Evolutionary conservation across 345 rosid species (phyloP).

Genomic region (Sisymbrium irio): DNA sequence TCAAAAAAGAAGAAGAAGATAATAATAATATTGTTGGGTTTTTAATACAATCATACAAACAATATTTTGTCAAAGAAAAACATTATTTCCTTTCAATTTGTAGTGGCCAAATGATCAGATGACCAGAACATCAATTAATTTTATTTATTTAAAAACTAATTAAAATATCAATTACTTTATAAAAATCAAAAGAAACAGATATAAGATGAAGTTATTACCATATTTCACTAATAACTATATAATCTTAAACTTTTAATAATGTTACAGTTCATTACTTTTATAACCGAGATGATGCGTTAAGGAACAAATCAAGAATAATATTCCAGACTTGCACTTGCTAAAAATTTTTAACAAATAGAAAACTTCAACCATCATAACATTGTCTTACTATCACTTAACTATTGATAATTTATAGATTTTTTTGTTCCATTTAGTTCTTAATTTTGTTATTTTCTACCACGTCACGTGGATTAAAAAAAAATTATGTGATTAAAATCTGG

Average conservation of each 20-base stretch:
- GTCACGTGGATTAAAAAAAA: neutral
- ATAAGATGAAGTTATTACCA: too few species aligned
- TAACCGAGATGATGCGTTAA: neutral
- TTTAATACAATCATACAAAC: neutral
- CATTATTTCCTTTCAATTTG: too few species aligned
- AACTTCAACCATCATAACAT: neutral
- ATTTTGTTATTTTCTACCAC: neutral
- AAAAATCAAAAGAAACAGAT: too few species aligned
- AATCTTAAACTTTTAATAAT: too few species aligned
- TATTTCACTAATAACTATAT: too few species aligned
- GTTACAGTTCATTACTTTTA: neutral
- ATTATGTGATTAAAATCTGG: conserved; percentile 3
- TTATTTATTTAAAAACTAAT: too few species aligned
- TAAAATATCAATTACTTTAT: too few species aligned
- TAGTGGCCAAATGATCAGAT: too few species aligned
- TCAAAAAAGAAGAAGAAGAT: too few species aligned
- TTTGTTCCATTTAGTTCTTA: neutral
- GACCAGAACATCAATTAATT: too few species aligned
- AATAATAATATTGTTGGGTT: neutral
- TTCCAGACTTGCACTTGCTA: neutral
- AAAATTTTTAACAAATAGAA: neutral
- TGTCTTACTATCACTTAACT: neutral
- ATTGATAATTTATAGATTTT: neutral
- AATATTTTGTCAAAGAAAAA: too few species aligned
- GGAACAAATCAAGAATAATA: neutral